Conservation (phyloP, 345 rosid genomes). For the Linum tenue region DNA sequence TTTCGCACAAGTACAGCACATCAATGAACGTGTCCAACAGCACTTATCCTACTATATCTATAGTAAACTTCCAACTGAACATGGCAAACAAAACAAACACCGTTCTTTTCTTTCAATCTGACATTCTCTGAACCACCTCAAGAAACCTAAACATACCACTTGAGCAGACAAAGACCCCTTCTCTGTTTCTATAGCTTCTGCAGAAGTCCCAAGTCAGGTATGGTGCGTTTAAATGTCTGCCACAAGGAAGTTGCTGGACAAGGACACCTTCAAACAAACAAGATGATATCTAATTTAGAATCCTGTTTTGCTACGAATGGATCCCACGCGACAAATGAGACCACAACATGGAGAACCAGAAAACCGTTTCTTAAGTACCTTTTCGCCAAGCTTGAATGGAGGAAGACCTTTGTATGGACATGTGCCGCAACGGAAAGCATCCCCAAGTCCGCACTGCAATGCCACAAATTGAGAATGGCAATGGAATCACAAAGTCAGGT, state of each 20-base stretch:
- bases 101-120: background rate
- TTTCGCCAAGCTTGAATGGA: conserved; percentile 78
- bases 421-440: conserved; percentile 89
- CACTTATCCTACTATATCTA: no score
- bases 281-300: background rate
- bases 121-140: background rate
- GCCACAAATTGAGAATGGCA: background rate
- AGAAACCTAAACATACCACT: background rate
- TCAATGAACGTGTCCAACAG: no score
- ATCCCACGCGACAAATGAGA: background rate
- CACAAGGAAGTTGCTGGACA: conserved; percentile 63
- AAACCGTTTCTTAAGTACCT: conserved; percentile 36
- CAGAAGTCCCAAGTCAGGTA: no score
- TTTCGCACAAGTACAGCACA: no score
- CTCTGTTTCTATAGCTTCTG: background rate
- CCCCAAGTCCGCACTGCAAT: conserved; percentile 86
- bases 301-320: no score
- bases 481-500: background rate
- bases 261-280: conserved; percentile 50
- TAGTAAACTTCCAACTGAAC: no score
- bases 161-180: background rate
- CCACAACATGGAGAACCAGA: background rate
- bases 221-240: conserved; percentile 75
- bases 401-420: conserved; percentile 97
- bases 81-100: no score